Evolutionary conservation across 805 yeast species (phyloP), one percentile per base, ranked within the genome.

Genomic region (Kodamaea neixiangensis): DNA sequence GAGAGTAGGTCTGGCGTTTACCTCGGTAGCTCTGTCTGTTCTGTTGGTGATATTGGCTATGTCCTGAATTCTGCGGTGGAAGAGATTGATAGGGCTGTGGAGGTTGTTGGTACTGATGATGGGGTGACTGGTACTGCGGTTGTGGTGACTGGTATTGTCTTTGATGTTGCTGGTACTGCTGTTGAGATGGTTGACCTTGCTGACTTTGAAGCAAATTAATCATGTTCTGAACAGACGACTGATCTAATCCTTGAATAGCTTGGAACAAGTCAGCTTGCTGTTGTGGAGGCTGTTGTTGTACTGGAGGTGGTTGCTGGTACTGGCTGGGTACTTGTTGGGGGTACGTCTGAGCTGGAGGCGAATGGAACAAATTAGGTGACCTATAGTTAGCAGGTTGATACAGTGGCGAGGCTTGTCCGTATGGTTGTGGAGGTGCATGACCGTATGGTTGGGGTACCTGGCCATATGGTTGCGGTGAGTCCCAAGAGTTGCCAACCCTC

Each of bases 151-250:
- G 50, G 39, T 34, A 39, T 4, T 45, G 49, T 34, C 44, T 52
- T 33, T 31, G 47, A 29, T 38, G 51, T 18, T 33, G 29, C 29
- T 44, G 50, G 45, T 14, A 11, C 20, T 13, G 46, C 17, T 44
- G 47, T 20, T 37, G 29, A 14, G 37, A n/a, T 37, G 31, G 46
- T 18, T 35, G 43, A 18, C 37, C 21, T 18, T 29, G 48, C 17
- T 31, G 25, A 22, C 43, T 43, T 44, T 44, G 46, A 13, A 72
- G 57, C 13, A 66, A 50, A 13, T 59, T 55, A 10, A 71, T 58
- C 54, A 71, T 62, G 47, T 58, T 68, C 49, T 71, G 75, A 59
- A 65, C 63, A 17, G 74, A 60, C 15, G 61, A 55, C 2, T 72
- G 72, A 47, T 69, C 72, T 54, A 71, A 51, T 18, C 54, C 57